Percentiles rank a stretch among this genome's conserved stretches.
Evolutionary conservation across 2,329 filamentous ascomycete species (phyloP).

Genomic region (Ophiostoma himal-ulmi): DNA sequence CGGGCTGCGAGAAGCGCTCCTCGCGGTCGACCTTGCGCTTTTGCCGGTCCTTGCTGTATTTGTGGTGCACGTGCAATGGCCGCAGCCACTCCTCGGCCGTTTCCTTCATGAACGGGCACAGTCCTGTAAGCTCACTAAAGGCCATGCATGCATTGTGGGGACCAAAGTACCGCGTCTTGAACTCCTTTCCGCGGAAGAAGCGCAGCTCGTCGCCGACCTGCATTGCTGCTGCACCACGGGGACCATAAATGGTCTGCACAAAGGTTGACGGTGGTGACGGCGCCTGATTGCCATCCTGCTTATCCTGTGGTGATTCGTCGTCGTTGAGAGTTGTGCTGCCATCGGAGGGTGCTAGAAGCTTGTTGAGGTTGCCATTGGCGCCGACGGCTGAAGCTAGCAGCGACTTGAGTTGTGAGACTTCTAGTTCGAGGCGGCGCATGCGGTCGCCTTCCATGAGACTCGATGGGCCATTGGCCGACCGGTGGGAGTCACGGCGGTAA

Average conservation of each 20-base stretch:
- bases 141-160: slow-evolving; percentile 57
- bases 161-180: slow-evolving; percentile 55
- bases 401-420: slow-evolving; percentile 52
- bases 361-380: slow-evolving; percentile 11
- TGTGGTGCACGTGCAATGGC: slow-evolving; percentile 49
- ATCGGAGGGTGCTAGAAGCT: slow-evolving; percentile 26
- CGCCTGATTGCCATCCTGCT: slow-evolving; percentile 25
- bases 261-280: slow-evolving; percentile 26
- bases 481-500: slow-evolving; percentile 35
- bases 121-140: slow-evolving; percentile 52
- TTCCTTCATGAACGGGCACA: slow-evolving; percentile 57
- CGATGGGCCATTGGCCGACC: slow-evolving; percentile 17
- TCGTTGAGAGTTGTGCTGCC: slow-evolving; percentile 28
- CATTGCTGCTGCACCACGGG: slow-evolving; percentile 37
- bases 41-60: slow-evolving; percentile 52
- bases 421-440: slow-evolving; percentile 54
- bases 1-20: slow-evolving; percentile 42
- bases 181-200: slow-evolving; percentile 54
- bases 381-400: slow-evolving; percentile 34
- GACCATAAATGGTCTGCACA: slow-evolving; percentile 32
- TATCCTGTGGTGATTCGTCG: slow-evolving; percentile 27
- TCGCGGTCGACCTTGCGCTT: slow-evolving; percentile 50
- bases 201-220: slow-evolving; percentile 43
- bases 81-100: slow-evolving; percentile 57
- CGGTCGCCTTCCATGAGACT: slow-evolving; percentile 45